Evolutionary conservation across 2,329 filamentous ascomycete genomes (phyloP).

Genomic region (Colletotrichum acutatum): DNA sequence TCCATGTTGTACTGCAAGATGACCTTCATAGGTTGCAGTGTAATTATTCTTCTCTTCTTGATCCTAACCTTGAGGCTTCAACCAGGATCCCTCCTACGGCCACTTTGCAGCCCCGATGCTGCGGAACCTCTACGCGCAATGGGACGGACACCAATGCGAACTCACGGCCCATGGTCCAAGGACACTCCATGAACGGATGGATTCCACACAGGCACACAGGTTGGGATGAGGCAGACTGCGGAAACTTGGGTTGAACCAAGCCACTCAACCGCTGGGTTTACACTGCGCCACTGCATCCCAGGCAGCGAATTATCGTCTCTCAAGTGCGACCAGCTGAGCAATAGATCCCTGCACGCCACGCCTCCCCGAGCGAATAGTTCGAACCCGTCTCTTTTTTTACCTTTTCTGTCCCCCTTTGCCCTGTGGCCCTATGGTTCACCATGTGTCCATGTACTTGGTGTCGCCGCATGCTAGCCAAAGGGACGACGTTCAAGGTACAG

Average conservation of each 20-base stretch:
- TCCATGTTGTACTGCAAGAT: not conserved
- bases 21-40: too few species aligned
- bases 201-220: not conserved
- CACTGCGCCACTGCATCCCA: conserved; percentile 30
- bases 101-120: not conserved
- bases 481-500: not conserved
- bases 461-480: not conserved
- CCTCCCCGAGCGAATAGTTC: conserved; percentile 32
- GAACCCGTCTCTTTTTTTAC: conserved; percentile 9
- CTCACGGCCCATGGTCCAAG: not conserved
- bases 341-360: conserved; percentile 32
- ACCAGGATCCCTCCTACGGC: not conserved
- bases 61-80: not conserved
- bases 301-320: conserved; percentile 29
- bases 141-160: conserved; percentile 1
- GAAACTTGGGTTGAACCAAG: conserved; percentile 32
- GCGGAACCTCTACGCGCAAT: not conserved
- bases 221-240: conserved; percentile 17
- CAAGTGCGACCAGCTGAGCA: conserved; percentile 28
- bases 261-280: conserved; percentile 28
- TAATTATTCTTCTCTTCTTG: too few species aligned
- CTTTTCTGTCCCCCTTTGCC: conserved; percentile 10
- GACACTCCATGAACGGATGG: not conserved
- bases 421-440: not conserved
- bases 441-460: not conserved